Evolutionary conservation across 2,329 filamentous ascomycete species (phyloP).

Genomic region (Chaetomium sp.): DNA sequence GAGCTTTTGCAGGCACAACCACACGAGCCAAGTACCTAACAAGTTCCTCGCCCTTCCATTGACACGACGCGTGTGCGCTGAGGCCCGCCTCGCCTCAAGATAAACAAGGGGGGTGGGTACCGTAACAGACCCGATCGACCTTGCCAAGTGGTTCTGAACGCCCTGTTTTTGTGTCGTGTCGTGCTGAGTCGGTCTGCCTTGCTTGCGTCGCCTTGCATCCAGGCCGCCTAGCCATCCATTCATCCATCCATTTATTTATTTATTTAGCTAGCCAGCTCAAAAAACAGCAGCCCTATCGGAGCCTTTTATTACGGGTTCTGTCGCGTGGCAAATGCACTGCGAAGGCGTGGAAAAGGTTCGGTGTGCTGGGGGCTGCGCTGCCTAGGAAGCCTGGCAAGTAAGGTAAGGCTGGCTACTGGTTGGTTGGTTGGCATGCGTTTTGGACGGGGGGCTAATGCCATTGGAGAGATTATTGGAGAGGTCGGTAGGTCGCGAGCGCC

Average conservation of each 20-base stretch:
- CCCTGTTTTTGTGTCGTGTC: background rate
- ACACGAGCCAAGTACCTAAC: background rate
- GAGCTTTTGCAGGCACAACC: background rate
- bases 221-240: too few species aligned
- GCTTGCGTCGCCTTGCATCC: too few species aligned
- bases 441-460: background rate
- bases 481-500: too few species aligned
- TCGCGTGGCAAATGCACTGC: conserved; percentile 4
- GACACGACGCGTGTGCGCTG: background rate
- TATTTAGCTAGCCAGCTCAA: background rate
- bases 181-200: background rate
- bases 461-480: too few species aligned
- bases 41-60: background rate
- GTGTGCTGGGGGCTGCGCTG: background rate
- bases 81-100: background rate
- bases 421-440: background rate
- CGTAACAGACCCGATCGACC: background rate
- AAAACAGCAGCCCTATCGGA: background rate
- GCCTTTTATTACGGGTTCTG: background rate
- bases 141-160: background rate
- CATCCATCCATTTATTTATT: too few species aligned
- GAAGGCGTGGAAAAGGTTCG: background rate
- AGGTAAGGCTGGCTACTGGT: background rate
- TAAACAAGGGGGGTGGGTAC: background rate
- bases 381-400: background rate